These are phyloP conservation scores for Phytophthora boehmeriae DNA, from an alignment of 352 stramenopile species.

Conservation along the genomic window DNA sequence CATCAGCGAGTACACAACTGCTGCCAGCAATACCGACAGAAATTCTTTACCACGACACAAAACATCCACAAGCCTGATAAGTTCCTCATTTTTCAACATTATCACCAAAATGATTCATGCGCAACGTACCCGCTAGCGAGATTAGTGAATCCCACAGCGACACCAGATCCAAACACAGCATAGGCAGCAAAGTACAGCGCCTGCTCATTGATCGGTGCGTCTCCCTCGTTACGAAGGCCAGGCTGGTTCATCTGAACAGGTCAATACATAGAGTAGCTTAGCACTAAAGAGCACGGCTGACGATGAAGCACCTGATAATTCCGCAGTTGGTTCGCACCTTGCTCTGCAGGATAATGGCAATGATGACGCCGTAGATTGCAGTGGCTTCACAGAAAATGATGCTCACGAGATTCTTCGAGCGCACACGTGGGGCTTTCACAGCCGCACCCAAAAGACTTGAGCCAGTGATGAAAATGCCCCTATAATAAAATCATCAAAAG, in stretches of 20 bases:
- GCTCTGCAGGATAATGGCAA: slow-evolving; percentile 99
- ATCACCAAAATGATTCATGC: background rate
- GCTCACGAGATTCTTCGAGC: slow-evolving; percentile 99
- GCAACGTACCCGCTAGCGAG: slow-evolving; percentile 90
- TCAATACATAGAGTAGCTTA: slow-evolving; percentile 6
- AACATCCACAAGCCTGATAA: slow-evolving; percentile 11
- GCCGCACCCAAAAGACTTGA: slow-evolving; percentile 97
- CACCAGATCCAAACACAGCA: slow-evolving; percentile 96
- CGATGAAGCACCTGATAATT: too few species aligned
- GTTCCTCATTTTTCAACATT: slow-evolving; percentile 2
- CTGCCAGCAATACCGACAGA: slow-evolving; percentile 98
- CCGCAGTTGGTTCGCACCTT: slow-evolving; percentile 92
- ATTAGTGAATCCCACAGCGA: slow-evolving; percentile 99
- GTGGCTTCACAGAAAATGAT: slow-evolving; percentile 99
- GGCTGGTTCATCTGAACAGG: slow-evolving; percentile 76
- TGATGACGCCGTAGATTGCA: slow-evolving; percentile 99
- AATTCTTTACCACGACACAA: slow-evolving; percentile 69
- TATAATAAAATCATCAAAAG: slow-evolving; percentile 26
- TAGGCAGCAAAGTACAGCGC: slow-evolving; percentile 97
- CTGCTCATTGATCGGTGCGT: slow-evolving; percentile 77
- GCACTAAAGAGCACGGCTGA: background rate
- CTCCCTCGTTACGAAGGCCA: slow-evolving; percentile 54
- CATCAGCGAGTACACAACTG: slow-evolving; percentile 98
- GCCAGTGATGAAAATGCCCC: slow-evolving; percentile 93
- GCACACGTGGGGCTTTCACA: slow-evolving; percentile 98